These are phyloP conservation scores for Drechslerella coelobrocha DNA, from an alignment of 2,329 filamentous ascomycete genomes.

Conservation along the genomic window DNA sequence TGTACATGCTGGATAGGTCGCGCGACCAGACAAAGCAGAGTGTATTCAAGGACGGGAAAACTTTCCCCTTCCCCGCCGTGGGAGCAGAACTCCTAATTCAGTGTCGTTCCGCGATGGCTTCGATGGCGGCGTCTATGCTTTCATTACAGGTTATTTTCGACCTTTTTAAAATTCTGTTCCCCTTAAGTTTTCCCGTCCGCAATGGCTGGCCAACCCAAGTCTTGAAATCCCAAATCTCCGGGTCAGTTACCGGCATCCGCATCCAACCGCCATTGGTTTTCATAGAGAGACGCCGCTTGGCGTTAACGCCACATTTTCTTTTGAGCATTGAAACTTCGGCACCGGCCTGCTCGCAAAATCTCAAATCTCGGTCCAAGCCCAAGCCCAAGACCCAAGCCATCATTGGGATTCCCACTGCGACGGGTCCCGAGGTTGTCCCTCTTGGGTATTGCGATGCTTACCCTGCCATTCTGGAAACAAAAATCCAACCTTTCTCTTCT, in stretches of 20 bases:
- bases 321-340: slow-evolving; percentile 25
- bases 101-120: no score
- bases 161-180: background rate
- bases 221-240: slow-evolving; percentile 27
- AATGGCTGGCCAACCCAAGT: background rate
- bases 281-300: slow-evolving; percentile 32
- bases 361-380: slow-evolving; percentile 37
- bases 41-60: no score
- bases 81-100: no score
- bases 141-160: no score
- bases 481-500: background rate
- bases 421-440: slow-evolving; percentile 5
- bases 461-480: background rate
- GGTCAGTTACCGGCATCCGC: slow-evolving; percentile 46
- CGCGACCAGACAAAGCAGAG: no score
- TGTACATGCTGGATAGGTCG: no score
- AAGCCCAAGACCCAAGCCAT: slow-evolving; percentile 12
- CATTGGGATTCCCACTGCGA: slow-evolving; percentile 30
- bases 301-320: slow-evolving; percentile 39
- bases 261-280: slow-evolving; percentile 44
- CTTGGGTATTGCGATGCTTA: background rate
- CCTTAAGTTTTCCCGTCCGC: slow-evolving; percentile 5
- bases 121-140: no score
- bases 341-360: slow-evolving; percentile 26
- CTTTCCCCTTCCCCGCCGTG: no score